Conservation (phyloP, 441 rosid species). For the Arabidopsis hybrid region DNA sequence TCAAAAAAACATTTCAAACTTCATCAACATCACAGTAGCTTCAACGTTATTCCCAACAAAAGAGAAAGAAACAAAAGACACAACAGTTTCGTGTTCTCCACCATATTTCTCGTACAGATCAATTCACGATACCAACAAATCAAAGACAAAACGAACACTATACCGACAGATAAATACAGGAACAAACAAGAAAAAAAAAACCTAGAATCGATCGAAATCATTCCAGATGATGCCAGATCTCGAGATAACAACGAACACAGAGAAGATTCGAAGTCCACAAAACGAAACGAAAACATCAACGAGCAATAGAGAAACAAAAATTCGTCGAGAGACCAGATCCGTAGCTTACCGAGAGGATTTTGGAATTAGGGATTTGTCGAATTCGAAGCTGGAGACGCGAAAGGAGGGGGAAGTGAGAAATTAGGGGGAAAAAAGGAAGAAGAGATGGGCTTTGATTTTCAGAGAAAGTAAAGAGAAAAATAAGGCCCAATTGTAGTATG, state of each 20-base stretch:
- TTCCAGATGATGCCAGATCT: conserved; percentile 29
- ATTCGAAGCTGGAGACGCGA: conserved; percentile 16
- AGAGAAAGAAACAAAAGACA: background rate
- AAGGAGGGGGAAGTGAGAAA: conserved; percentile 17
- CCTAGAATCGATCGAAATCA: background rate
- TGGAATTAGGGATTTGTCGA: conserved; percentile 35
- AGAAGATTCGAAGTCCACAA: conserved; percentile 9
- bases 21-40: conserved; percentile 10
- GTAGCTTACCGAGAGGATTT: conserved; percentile 36
- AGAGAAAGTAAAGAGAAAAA: conserved; percentile 10
- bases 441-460: conserved; percentile 35
- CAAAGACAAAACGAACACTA: background rate
- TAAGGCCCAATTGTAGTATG: conserved; percentile 10
- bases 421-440: conserved; percentile 1
- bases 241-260: conserved; percentile 11
- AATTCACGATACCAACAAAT: conserved; percentile 2
- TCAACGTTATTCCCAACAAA: background rate
- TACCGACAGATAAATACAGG: background rate
- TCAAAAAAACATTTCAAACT: conserved; percentile 9
- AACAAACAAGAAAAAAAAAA: background rate
- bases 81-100: background rate
- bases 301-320: background rate
- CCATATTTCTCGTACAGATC: conserved; percentile 20
- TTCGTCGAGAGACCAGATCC: conserved; percentile 21
- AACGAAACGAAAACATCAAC: conserved; percentile 2